These are phyloP conservation scores for Gnetum montanum DNA, from an alignment of 75 land plant species.

Conservation along the genomic window DNA sequence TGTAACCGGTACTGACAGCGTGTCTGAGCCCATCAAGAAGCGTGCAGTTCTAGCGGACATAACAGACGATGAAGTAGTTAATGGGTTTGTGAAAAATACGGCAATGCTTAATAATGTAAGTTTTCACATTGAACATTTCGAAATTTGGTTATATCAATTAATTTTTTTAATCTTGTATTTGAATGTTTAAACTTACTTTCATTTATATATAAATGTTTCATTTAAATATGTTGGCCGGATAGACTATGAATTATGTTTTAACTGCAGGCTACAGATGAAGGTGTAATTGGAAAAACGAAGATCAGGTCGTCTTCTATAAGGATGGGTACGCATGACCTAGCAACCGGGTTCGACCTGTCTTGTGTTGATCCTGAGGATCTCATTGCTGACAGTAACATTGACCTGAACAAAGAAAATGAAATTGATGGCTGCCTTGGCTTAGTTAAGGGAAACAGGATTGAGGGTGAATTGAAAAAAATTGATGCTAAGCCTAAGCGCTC, in stretches of 20 bases:
- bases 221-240: no score
- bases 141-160: background rate
- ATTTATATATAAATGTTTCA: no score
- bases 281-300: background rate
- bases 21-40: slow-evolving; percentile 15
- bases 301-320: background rate
- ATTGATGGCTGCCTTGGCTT: no score
- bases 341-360: no score
- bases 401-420: no score
- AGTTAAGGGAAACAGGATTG: no score
- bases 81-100: slow-evolving; percentile 6
- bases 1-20: background rate
- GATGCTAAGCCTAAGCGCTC: no score
- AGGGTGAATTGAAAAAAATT: no score
- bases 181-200: no score
- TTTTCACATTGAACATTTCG: background rate
- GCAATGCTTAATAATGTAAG: slow-evolving; percentile 19
- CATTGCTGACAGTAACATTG: no score
- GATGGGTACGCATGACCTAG: no score
- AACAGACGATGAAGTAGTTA: slow-evolving; percentile 13
- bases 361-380: no score
- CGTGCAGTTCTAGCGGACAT: slow-evolving; percentile 42
- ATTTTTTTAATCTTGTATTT: background rate
- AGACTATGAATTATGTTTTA: background rate
- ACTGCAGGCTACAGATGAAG: background rate